Percentiles rank a stretch among this genome's conserved stretches.
phyloP scores from a whole-genome alignment of 768 basidiomycete genomes.

The Pleurotus eryngii region DNA sequence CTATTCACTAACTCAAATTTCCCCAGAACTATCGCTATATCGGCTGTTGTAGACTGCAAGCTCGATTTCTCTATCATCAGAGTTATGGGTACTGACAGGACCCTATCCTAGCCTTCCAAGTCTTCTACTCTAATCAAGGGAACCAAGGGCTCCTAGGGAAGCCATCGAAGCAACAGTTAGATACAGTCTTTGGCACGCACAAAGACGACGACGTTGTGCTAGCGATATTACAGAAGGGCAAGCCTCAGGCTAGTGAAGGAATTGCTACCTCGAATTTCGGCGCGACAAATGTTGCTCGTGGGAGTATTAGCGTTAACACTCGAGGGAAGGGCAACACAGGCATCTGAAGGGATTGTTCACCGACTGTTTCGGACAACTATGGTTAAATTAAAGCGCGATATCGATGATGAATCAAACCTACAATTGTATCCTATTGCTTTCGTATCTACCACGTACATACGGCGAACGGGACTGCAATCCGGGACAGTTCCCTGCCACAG shows the following conservation, averaged over 20 bases:
- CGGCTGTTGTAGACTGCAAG: conserved; percentile 82
- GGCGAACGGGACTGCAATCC: no score
- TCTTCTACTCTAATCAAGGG: conserved; percentile 73
- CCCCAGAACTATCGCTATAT: conserved; percentile 61
- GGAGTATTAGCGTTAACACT: conserved; percentile 35
- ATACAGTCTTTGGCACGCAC: conserved; percentile 62
- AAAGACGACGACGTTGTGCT: conserved; percentile 64
- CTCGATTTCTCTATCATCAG: conserved; percentile 3
- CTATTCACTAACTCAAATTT: conserved; percentile 12
- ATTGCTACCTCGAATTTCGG: conserved; percentile 19
- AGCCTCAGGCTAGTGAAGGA: conserved; percentile 49
- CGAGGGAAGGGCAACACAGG: conserved; percentile 35
- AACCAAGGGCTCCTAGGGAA: conserved; percentile 71
- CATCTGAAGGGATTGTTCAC: conserved; percentile 18
- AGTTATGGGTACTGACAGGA: background rate
- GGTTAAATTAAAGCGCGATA: background rate
- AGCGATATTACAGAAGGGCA: conserved; percentile 62
- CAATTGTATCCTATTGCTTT: background rate
- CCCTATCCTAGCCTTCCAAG: conserved; percentile 52
- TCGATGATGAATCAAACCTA: background rate
- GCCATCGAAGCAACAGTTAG: conserved; percentile 83
- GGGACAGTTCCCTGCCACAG: no score
- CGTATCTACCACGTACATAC: no score
- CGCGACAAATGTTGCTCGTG: conserved; percentile 23
- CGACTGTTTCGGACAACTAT: background rate